Percentiles rank a stretch among this genome's conserved stretches.
Conservation (phyloP, 169 alveolate genomes). For the Plasmodium adleri region DNA sequence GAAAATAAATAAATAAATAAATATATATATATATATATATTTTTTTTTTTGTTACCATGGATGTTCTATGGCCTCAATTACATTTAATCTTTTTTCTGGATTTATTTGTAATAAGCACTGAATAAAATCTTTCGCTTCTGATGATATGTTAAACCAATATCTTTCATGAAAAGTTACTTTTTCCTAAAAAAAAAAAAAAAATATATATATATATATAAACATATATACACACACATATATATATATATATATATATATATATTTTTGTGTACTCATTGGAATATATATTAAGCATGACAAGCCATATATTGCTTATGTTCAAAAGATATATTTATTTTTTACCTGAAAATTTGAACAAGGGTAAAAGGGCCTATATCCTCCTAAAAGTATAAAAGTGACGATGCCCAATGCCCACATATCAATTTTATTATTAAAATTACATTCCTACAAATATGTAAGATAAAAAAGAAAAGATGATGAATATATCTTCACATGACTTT, state of each 20-base stretch:
- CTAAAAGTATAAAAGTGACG: slow-evolving; percentile 63
- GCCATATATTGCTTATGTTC: background rate
- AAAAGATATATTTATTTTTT: background rate
- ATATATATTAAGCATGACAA: too few relatives aligned
- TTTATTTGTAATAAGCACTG: slow-evolving; percentile 60
- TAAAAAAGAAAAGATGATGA: background rate
- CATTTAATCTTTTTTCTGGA: slow-evolving; percentile 74
- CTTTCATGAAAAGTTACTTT: slow-evolving; percentile 79
- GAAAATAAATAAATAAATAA: background rate
- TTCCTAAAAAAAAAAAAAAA: slow-evolving; percentile 27
- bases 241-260: too few relatives aligned
- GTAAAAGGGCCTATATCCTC: slow-evolving; percentile 82
- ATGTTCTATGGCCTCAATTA: slow-evolving; percentile 77
- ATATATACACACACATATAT: too few relatives aligned
- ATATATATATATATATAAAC: background rate
- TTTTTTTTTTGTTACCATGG: slow-evolving; percentile 78
- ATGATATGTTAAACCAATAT: slow-evolving; percentile 77
- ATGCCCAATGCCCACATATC: slow-evolving; percentile 83
- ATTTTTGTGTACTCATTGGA: too few relatives aligned
- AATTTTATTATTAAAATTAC: slow-evolving; percentile 72
- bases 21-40: slow-evolving; percentile 2
- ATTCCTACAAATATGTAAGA: slow-evolving; percentile 32
- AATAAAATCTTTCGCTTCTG: slow-evolving; percentile 78
- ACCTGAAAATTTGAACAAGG: slow-evolving; percentile 77
- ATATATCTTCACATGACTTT: background rate